Conservation (phyloP, 176 grass and related monocot genomes). For the Paspalum vaginatum region DNA sequence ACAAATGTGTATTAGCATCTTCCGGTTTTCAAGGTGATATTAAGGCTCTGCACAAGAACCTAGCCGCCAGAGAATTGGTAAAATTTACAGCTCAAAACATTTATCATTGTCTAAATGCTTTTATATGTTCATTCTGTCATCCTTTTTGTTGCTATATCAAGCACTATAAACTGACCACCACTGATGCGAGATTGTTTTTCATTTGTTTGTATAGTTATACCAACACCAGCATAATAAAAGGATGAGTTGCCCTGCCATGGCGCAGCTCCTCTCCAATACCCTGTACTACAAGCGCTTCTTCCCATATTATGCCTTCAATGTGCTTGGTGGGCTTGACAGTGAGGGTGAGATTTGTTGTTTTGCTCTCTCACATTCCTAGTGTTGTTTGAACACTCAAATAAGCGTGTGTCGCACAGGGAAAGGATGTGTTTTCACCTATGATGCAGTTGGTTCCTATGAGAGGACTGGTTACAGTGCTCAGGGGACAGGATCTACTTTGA, state of each 20-base stretch:
- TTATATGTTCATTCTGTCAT: not conserved
- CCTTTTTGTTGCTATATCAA: not conserved
- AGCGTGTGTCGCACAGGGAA: conserved; percentile 57
- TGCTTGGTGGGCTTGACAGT: conserved; percentile 90
- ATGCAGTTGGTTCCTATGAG: conserved; percentile 95
- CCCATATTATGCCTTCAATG: conserved; percentile 95
- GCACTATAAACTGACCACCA: not conserved
- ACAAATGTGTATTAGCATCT: conserved; percentile 84
- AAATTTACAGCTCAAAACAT: conserved; percentile 1
- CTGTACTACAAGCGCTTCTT: conserved; percentile 98
- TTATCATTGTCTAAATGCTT: not conserved
- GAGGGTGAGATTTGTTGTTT: conserved; percentile 55
- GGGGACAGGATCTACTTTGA: conserved; percentile 77
- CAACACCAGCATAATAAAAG: conserved; percentile 99
- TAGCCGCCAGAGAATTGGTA: conserved; percentile 87
- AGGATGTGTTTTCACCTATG: conserved; percentile 94
- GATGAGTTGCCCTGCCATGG: conserved; percentile 98
- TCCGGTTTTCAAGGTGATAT: conserved; percentile 98
- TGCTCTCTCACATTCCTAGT: not conserved
- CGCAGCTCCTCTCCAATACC: conserved; percentile 90
- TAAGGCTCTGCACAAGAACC: conserved; percentile 95
- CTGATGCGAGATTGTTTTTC: not conserved
- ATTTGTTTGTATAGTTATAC: conserved; percentile 70
- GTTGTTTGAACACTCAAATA: not conserved
- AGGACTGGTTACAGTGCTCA: conserved; percentile 89